Evolutionary conservation across 352 stramenopile genomes (phyloP).

Genomic region (Globisporangium acanthophoron): DNA sequence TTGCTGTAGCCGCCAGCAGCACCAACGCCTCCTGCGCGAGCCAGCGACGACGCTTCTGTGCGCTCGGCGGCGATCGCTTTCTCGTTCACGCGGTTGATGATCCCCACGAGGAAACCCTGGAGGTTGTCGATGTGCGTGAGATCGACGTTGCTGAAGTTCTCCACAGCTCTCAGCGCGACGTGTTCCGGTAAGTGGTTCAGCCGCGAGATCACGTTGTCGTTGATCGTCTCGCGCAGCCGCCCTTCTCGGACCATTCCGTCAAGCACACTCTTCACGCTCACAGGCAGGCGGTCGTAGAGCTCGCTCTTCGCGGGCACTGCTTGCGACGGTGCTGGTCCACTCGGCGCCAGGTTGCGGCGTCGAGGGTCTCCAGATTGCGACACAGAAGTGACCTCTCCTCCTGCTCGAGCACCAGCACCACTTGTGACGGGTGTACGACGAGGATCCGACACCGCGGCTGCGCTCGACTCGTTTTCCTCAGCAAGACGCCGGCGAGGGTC

Average conservation of each 20-base stretch:
- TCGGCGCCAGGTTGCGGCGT: constrained; percentile 21
- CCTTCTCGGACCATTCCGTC: constrained; percentile 49
- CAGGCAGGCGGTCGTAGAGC: constrained; percentile 53
- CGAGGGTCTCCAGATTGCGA: constrained; percentile 22
- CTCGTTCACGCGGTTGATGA: constrained; percentile 81
- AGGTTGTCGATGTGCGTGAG: constrained; percentile 70
- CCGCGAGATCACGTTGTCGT: constrained; percentile 71
- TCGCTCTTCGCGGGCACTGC: constrained; percentile 23
- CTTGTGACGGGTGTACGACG: background rate
- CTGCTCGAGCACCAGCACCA: background rate
- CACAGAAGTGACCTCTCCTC: background rate
- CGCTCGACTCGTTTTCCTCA: constrained; percentile 5
- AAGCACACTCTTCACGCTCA: constrained; percentile 39
- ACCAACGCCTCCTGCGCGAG: background rate
- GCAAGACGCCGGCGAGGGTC: constrained; percentile 32
- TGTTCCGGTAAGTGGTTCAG: constrained; percentile 64
- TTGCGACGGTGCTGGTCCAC: constrained; percentile 9
- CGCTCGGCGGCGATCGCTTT: constrained; percentile 34
- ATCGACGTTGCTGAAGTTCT: constrained; percentile 79
- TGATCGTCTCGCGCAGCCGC: constrained; percentile 51
- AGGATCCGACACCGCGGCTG: background rate
- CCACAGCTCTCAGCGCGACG: constrained; percentile 54
- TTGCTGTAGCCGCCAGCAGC: background rate
- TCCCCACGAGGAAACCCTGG: constrained; percentile 76
- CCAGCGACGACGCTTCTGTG: background rate